These are phyloP conservation scores for Xylaria acuta DNA, from an alignment of 495 filamentous ascomycete species.

Conservation along the genomic window DNA sequence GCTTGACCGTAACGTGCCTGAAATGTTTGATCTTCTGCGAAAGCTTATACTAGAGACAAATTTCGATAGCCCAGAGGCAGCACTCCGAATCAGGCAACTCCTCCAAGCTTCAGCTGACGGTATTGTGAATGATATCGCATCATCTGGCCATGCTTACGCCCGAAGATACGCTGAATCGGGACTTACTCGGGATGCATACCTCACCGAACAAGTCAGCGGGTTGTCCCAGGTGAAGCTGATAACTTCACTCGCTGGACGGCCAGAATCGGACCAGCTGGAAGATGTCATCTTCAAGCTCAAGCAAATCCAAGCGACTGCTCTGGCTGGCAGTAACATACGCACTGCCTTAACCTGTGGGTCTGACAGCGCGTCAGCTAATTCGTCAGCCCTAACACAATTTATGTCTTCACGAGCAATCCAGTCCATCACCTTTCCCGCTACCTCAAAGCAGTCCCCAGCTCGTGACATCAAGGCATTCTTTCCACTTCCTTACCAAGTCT, in stretches of 20 bases:
- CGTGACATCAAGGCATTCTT: constrained; percentile 79
- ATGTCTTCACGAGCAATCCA: constrained; percentile 62
- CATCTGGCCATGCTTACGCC: constrained; percentile 84
- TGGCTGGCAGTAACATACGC: constrained; percentile 67
- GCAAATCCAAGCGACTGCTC: constrained; percentile 78
- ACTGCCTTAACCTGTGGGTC: constrained; percentile 85
- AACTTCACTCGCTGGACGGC: constrained; percentile 60
- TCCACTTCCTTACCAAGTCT: constrained; percentile 94
- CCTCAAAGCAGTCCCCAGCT: constrained; percentile 40
- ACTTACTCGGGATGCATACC: constrained; percentile 70
- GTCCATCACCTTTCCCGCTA: constrained; percentile 44
- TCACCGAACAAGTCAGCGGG: constrained; percentile 82
- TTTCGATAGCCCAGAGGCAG: constrained; percentile 81
- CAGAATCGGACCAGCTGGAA: constrained; percentile 65
- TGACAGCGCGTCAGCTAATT: constrained; percentile 72
- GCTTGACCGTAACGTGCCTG: constrained; percentile 84
- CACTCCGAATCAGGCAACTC: constrained; percentile 81
- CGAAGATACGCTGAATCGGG: constrained; percentile 80
- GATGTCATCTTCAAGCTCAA: constrained; percentile 87
- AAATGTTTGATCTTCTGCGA: constrained; percentile 86
- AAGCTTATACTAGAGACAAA: constrained; percentile 84
- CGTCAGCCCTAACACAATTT: constrained; percentile 74
- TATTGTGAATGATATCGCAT: constrained; percentile 88
- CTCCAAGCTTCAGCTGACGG: constrained; percentile 84
- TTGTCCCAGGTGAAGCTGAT: constrained; percentile 89